Evolutionary conservation across 768 basidiomycete genomes (phyloP).

Genomic region (Paxillus rubicundulus): DNA sequence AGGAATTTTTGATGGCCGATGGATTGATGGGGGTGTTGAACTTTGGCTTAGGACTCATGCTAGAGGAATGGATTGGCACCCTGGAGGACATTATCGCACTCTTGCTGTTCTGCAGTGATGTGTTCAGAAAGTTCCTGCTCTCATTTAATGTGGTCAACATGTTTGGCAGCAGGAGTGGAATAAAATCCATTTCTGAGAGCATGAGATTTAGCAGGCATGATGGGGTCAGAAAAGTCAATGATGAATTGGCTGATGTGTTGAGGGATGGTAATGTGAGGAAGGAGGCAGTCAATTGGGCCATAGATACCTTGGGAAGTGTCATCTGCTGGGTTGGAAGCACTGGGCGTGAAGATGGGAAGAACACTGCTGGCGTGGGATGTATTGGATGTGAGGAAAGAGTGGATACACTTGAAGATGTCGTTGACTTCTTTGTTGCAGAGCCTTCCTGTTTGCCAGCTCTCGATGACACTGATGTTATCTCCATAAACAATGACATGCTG

Average conservation of each 20-base stretch:
- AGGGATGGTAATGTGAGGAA: neutral
- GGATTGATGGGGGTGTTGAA: no score
- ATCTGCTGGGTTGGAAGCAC: constrained; percentile 7
- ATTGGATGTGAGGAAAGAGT: neutral
- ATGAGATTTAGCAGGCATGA: no score
- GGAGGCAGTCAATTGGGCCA: neutral
- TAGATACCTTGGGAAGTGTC: neutral
- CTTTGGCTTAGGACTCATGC: no score
- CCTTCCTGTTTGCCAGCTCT: constrained; percentile 6
- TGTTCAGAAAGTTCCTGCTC: no score
- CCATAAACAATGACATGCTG: constrained; percentile 2
- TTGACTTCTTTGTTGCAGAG: constrained; percentile 11
- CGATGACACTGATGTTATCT: constrained; percentile 11
- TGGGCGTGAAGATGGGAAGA: neutral
- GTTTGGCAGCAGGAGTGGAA: no score
- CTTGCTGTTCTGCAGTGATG: no score
- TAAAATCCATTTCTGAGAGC: no score
- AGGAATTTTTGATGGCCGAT: no score
- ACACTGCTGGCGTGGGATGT: constrained; percentile 15
- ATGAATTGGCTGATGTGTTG: constrained; percentile 2
- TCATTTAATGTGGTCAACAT: no score
- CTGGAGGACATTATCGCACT: no score
- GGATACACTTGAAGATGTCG: constrained; percentile 9
- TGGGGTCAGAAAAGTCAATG: constrained; percentile 12
- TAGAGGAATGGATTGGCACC: no score